phyloP scores from a whole-genome alignment of 2,329 filamentous ascomycete species.

The Microdochium nivale region DNA sequence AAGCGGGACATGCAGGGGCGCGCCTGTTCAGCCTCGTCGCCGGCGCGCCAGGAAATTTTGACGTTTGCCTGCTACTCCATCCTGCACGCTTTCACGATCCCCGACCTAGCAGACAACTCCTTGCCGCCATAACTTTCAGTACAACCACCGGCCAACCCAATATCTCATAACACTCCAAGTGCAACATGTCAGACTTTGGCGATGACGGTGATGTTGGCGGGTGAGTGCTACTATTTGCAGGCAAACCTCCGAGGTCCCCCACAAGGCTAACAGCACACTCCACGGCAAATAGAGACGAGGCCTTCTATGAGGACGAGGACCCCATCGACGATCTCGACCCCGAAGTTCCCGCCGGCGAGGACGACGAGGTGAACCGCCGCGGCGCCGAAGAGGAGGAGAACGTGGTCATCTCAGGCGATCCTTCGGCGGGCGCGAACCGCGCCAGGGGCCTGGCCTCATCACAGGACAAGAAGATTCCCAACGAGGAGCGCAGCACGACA shows the following conservation, averaged over 20 bases:
- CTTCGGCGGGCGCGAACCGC: conserved; percentile 47
- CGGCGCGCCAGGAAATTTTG: background rate
- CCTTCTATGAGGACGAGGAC: conserved; percentile 63
- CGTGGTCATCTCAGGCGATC: conserved; percentile 53
- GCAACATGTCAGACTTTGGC: conserved; percentile 64
- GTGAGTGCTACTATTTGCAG: conserved; percentile 30
- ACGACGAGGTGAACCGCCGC: conserved; percentile 40
- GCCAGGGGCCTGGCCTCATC: conserved; percentile 45
- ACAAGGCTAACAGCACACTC: conserved; percentile 24
- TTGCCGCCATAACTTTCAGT: background rate
- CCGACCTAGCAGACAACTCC: conserved; percentile 8
- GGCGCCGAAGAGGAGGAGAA: conserved; percentile 50
- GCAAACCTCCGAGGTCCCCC: background rate
- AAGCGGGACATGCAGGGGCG: background rate
- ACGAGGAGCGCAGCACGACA: conserved; percentile 81
- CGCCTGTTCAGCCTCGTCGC: background rate
- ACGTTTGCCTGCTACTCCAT: background rate
- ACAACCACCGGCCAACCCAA: background rate
- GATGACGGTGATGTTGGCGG: conserved; percentile 51
- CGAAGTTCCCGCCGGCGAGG: conserved; percentile 42
- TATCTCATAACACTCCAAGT: background rate
- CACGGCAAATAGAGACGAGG: conserved; percentile 51
- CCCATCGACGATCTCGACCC: conserved; percentile 47
- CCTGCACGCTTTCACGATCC: background rate
- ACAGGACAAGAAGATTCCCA: conserved; percentile 79